Base-by-base conservation (phyloP, 2,329 filamentous ascomycete species). In the Ophiocordyceps unilateralis region DNA sequence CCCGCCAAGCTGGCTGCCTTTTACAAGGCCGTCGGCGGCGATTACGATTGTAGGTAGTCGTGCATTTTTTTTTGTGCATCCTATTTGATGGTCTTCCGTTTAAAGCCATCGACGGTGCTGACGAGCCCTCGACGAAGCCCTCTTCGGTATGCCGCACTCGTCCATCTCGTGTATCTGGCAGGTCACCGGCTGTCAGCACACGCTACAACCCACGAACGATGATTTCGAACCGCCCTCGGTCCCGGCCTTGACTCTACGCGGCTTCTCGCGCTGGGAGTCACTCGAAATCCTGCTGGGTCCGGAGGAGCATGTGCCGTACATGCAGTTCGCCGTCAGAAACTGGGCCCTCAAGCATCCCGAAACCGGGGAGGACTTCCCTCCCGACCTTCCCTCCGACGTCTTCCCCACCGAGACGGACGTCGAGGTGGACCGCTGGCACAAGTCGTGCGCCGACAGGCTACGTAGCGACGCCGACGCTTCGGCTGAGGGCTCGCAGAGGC, bases 241-340 rank as follows among this genome's bases (percentile, higher is more conserved):
- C 37, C 91, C 91, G 0, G 84, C 87, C 14, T 65, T 98, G 44
- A 93, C 89, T 30, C 69, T 73, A 0, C 75, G 77, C 54, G 91
- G 91, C 36, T 98, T 93, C 59, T 83, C 89, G 38, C 79, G 85
- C 58, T 98, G 89, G 89, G 82, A 94, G 65, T 86, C 84, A 0
- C 83, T 96, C 44, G 86, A 96, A 63, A 72, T 94, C 20, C 67
- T 96, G 30, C 72, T 96, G 2, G 83, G 80, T 2, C 91, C 91
- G 0, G 81, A 91, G 51, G 84, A 93, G 53, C 88, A 96, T 63
- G 82, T 87, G 1, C 76, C 77, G 0, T 89, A 87, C 52, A 61
- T 98, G 21, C 85, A 91, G 53, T 79, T 76, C 53, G 85, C 87
- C 0, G 82, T 93, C 4, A 72, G 72, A 47, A 69, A 82, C 48